Conservation (phyloP, 139 green algal species). For the Chlamydomonas schloesseri region DNA sequence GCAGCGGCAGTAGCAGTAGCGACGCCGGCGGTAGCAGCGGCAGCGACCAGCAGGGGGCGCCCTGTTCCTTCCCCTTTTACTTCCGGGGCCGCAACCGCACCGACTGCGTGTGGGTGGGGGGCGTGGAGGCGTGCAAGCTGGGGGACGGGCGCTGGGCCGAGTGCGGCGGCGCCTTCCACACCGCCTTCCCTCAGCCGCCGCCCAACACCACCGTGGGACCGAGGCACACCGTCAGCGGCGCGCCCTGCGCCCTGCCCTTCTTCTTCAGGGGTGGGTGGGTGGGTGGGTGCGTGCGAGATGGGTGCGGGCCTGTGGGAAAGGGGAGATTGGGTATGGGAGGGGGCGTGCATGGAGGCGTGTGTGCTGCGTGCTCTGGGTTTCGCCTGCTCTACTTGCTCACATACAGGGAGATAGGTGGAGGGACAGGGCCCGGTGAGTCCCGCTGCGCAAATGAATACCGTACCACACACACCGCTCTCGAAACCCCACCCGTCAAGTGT, state of each 20-base stretch:
- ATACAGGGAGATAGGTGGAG: too few relatives aligned
- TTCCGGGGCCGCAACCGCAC: slow-evolving; percentile 36
- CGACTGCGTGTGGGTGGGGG: slow-evolving; percentile 49
- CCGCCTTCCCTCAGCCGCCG: slow-evolving; percentile 23
- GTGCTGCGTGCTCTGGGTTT: too few relatives aligned
- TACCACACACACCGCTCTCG: too few relatives aligned
- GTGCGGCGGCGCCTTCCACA: slow-evolving; percentile 23
- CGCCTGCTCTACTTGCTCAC: too few relatives aligned
- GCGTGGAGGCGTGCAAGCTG: slow-evolving; percentile 56
- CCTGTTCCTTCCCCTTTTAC: slow-evolving; percentile 43
- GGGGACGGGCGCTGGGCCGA: slow-evolving; percentile 43
- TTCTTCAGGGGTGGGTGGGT: slow-evolving; percentile 8
- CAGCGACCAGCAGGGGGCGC: background rate
- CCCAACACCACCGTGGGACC: background rate
- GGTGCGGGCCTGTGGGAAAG: too few relatives aligned
- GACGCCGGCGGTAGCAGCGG: too few relatives aligned
- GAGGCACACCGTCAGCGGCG: slow-evolving; percentile 17
- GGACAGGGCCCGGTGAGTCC: too few relatives aligned
- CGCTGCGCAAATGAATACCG: too few relatives aligned
- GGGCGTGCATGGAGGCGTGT: too few relatives aligned
- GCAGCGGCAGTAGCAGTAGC: too few relatives aligned
- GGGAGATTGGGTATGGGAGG: too few relatives aligned
- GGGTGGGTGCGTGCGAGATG: background rate
- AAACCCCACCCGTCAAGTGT: too few relatives aligned
- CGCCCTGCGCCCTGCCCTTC: slow-evolving; percentile 34